Percentiles rank a stretch among this genome's conserved stretches.
These are phyloP conservation scores for Alternaria angustiovoidea DNA, from an alignment of 2,329 filamentous ascomycete genomes.

Conservation along the genomic window DNA sequence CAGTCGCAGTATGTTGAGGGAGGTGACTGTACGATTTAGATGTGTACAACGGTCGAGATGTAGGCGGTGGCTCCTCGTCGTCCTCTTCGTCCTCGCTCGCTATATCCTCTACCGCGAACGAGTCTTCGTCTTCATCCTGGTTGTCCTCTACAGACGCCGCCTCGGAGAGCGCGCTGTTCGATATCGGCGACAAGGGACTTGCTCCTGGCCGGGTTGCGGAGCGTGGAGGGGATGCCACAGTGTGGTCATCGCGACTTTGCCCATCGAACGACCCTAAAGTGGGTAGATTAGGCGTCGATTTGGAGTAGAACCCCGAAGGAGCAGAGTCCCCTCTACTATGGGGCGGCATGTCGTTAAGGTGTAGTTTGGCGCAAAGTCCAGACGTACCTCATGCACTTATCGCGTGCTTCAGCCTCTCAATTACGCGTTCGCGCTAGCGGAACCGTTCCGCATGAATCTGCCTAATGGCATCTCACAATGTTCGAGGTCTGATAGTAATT, in stretches of 20 bases:
- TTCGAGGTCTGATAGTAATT: no score
- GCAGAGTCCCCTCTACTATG: constrained; percentile 54
- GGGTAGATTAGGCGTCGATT: constrained; percentile 58
- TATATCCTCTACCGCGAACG: constrained; percentile 27
- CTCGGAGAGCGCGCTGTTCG: constrained; percentile 45
- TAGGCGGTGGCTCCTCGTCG: constrained; percentile 18
- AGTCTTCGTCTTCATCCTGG: constrained; percentile 25
- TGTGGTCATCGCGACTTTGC: constrained; percentile 6
- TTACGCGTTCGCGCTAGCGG: constrained; percentile 17
- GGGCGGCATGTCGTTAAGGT: constrained; percentile 51
- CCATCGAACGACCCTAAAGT: constrained; percentile 49
- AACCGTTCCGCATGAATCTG: not conserved
- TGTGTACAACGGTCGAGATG: constrained; percentile 51
- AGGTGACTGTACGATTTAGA: constrained; percentile 58
- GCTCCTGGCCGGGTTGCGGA: constrained; percentile 14
- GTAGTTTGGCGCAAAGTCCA: constrained; percentile 1
- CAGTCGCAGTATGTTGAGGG: constrained; percentile 41
- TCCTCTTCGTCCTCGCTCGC: constrained; percentile 29
- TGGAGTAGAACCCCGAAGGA: constrained; percentile 54
- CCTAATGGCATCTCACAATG: not conserved
- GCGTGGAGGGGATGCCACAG: constrained; percentile 14
- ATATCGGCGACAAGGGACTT: constrained; percentile 31
- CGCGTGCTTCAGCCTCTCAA: constrained; percentile 29
- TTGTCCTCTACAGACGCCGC: constrained; percentile 41
- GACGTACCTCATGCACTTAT: constrained; percentile 21